Conservation (phyloP, 208 protist genomes). For the Trypanosoma platydactyli region DNA sequence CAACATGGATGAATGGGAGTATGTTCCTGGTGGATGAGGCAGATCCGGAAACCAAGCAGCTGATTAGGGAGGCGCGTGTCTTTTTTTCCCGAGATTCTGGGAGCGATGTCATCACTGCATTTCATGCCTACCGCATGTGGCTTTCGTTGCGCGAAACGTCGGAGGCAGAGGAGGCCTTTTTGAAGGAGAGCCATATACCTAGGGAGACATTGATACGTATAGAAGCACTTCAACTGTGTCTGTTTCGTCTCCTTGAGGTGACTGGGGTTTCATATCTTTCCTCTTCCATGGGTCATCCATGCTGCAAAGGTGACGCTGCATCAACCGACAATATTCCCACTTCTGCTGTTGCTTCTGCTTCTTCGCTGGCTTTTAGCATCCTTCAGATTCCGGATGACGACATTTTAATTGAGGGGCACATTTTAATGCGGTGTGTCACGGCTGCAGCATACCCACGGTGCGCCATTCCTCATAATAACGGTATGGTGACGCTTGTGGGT, state of each 20-base stretch:
- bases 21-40: slow-evolving; percentile 36
- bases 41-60: slow-evolving; percentile 33
- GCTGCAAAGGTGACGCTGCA: not conserved
- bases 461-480: slow-evolving; percentile 40
- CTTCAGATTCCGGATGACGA: slow-evolving; percentile 36
- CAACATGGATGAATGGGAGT: slow-evolving; percentile 63
- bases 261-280: slow-evolving; percentile 11
- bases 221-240: slow-evolving; percentile 22
- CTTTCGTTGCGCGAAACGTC: slow-evolving; percentile 32
- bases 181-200: slow-evolving; percentile 57
- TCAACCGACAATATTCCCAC: not conserved
- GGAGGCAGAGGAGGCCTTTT: slow-evolving; percentile 37
- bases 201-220: slow-evolving; percentile 35
- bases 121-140: slow-evolving; percentile 87
- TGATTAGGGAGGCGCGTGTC: slow-evolving; percentile 62
- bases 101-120: slow-evolving; percentile 65
- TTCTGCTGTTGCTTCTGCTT: not conserved
- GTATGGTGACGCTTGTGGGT: slow-evolving; percentile 23
- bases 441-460: slow-evolving; percentile 74
- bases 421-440: slow-evolving; percentile 55
- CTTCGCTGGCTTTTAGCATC: slow-evolving; percentile 28
- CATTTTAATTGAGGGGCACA: slow-evolving; percentile 32
- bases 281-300: not conserved
- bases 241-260: slow-evolving; percentile 24
- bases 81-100: slow-evolving; percentile 74